Conservation (phyloP, 306 rosid species). For the Vigna angularis region DNA sequence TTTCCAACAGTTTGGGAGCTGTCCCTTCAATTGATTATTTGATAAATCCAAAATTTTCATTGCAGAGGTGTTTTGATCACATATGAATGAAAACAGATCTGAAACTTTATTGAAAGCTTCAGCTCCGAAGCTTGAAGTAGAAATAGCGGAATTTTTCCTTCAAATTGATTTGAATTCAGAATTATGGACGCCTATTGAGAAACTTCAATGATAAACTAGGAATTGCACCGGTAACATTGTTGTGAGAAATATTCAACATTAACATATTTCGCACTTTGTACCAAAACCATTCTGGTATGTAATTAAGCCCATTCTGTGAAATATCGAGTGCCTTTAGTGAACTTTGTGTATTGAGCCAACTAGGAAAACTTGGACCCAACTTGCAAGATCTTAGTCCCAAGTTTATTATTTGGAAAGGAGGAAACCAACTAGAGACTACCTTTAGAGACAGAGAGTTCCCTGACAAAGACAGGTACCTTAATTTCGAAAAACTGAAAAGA, state of each 20-base stretch:
- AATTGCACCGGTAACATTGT: constrained; percentile 10
- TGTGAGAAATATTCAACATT: background rate
- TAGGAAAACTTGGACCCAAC: constrained; percentile 23
- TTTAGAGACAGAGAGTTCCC: background rate
- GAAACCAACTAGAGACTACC: background rate
- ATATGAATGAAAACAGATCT: background rate
- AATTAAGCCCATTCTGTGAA: background rate
- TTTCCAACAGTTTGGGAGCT: constrained; percentile 29
- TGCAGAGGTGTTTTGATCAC: background rate
- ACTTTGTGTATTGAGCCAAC: constrained; percentile 17
- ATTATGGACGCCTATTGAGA: rapidly evolving
- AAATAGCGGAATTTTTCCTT: background rate
- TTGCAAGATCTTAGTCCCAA: background rate
- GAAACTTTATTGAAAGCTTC: constrained; percentile 25
- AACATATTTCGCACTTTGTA: too few relatives aligned
- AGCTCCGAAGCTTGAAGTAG: background rate
- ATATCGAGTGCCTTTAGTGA: rapidly evolving
- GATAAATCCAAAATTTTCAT: background rate
- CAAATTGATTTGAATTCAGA: constrained; percentile 38
- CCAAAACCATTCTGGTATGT: too few relatives aligned
- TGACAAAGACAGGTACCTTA: rapidly evolving
- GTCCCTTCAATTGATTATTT: constrained; percentile 28
- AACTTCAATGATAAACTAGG: background rate
- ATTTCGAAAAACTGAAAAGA: background rate
- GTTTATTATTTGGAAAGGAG: background rate